phyloP scores from a whole-genome alignment of 768 basidiomycete genomes.

The Dendrothele bispora region DNA sequence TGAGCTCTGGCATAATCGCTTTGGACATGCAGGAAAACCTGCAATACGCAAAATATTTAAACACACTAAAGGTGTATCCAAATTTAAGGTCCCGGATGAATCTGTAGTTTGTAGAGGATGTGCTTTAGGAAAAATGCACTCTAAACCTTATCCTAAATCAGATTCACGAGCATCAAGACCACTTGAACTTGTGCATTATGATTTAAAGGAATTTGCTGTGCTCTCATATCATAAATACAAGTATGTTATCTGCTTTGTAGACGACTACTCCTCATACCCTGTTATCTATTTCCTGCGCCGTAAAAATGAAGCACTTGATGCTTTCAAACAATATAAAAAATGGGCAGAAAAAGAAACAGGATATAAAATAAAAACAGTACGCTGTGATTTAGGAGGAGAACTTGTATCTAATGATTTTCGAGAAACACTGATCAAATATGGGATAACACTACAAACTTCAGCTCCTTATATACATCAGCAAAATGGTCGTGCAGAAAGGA shows the following conservation, averaged over 20 bases:
- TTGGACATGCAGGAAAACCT: neutral
- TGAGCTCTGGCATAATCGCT: neutral
- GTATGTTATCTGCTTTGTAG: neutral
- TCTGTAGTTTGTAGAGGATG: slow-evolving; percentile 16
- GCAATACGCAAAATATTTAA: neutral
- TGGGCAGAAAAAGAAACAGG: neutral
- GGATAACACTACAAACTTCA: neutral
- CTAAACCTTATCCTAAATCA: slow-evolving; percentile 16
- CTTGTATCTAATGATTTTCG: neutral
- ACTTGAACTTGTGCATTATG: slow-evolving; percentile 21
- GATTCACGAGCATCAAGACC: slow-evolving; percentile 6
- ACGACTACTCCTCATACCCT: neutral
- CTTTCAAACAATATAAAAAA: neutral
- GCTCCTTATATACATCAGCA: neutral
- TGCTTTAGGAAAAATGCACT: slow-evolving; percentile 19
- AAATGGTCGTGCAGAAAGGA: neutral
- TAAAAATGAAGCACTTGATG: neutral
- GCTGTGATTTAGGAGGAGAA: slow-evolving; percentile 2
- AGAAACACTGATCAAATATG: neutral
- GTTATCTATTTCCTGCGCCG: neutral
- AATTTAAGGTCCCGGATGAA: neutral
- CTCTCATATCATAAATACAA: neutral
- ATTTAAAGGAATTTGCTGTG: slow-evolving; percentile 14
- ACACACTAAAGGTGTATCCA: neutral
- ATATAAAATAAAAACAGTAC: neutral